These are phyloP conservation scores for Dentiscutata heterogama DNA, from an alignment of 371 early-diverging fungal genomes.

Conservation along the genomic window DNA sequence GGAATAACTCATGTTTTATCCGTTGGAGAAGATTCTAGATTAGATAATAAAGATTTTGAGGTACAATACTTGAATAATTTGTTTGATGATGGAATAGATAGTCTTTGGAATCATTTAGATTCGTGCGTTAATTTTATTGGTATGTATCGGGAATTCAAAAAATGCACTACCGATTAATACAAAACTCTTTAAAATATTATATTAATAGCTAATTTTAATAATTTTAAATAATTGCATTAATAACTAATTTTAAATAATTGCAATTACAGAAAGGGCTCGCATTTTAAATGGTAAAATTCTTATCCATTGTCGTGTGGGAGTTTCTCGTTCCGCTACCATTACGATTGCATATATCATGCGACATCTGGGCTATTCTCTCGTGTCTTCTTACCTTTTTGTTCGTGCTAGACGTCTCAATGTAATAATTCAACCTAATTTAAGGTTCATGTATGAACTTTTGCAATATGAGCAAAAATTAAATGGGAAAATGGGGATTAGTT, in stretches of 20 bases:
- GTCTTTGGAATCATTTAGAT: slow-evolving; percentile 62
- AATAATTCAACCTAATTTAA: slow-evolving; percentile 76
- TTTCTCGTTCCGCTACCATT: slow-evolving; percentile 73
- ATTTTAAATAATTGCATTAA: neutral
- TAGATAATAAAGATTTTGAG: slow-evolving; percentile 50
- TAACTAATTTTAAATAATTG: neutral
- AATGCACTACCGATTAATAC: neutral
- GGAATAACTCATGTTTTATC: slow-evolving; percentile 71
- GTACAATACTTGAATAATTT: slow-evolving; percentile 65
- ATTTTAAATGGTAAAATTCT: slow-evolving; percentile 51
- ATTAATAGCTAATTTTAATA: neutral
- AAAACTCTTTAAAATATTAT: neutral
- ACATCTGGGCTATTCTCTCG: slow-evolving; percentile 60
- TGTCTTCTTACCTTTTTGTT: slow-evolving; percentile 70
- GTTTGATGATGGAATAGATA: slow-evolving; percentile 75
- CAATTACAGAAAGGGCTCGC: slow-evolving; percentile 48
- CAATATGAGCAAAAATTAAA: slow-evolving; percentile 65
- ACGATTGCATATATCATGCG: slow-evolving; percentile 75
- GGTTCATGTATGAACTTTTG: slow-evolving; percentile 75
- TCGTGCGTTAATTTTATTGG: slow-evolving; percentile 66
- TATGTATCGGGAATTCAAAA: slow-evolving; percentile 49
- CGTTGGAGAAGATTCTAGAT: slow-evolving; percentile 69
- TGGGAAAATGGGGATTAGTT: slow-evolving; percentile 45
- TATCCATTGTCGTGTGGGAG: slow-evolving; percentile 76
- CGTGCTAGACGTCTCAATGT: slow-evolving; percentile 74